phyloP scores from a whole-genome alignment of 1,139 yeast species.

The Pichia sp. region DNA sequence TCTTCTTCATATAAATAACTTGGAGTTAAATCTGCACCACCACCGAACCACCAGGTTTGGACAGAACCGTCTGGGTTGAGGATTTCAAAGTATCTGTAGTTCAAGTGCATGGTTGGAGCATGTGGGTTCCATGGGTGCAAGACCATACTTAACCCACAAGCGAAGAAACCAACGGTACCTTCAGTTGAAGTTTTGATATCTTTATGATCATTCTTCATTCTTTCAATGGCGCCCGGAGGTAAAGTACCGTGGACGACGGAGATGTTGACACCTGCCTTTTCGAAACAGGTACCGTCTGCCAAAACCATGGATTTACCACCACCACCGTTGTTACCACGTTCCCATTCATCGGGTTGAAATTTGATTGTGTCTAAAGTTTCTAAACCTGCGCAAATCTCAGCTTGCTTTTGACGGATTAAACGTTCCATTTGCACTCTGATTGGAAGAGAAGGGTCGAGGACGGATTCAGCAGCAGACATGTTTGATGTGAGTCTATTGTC shows the following conservation, averaged over 20 bases:
- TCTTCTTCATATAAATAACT: constrained; percentile 89
- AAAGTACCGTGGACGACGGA: constrained; percentile 84
- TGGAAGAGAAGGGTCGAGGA: constrained; percentile 26
- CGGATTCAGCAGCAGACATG: constrained; percentile 9
- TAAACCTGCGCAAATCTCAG: constrained; percentile 72
- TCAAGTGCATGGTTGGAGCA: constrained; percentile 95
- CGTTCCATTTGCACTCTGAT: constrained; percentile 79
- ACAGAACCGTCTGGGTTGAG: constrained; percentile 79
- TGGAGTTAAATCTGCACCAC: constrained; percentile 98
- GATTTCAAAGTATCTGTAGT: constrained; percentile 94
- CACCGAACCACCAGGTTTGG: constrained; percentile 99
- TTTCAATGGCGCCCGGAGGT: constrained; percentile 81
- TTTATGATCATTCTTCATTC: constrained; percentile 89
- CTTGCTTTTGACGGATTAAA: constrained; percentile 75
- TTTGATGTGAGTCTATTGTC: neutral
- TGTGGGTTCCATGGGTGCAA: constrained; percentile 94
- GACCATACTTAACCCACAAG: constrained; percentile 91
- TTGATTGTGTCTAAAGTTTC: constrained; percentile 55
- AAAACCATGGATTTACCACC: constrained; percentile 92
- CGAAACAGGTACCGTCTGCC: constrained; percentile 86
- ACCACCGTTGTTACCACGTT: constrained; percentile 69
- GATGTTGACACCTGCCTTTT: constrained; percentile 94
- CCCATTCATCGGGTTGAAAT: constrained; percentile 82
- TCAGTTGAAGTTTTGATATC: constrained; percentile 59
- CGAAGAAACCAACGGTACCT: constrained; percentile 70